phyloP scores from a whole-genome alignment of 345 rosid genomes.

The Toxicodendron radicans region DNA sequence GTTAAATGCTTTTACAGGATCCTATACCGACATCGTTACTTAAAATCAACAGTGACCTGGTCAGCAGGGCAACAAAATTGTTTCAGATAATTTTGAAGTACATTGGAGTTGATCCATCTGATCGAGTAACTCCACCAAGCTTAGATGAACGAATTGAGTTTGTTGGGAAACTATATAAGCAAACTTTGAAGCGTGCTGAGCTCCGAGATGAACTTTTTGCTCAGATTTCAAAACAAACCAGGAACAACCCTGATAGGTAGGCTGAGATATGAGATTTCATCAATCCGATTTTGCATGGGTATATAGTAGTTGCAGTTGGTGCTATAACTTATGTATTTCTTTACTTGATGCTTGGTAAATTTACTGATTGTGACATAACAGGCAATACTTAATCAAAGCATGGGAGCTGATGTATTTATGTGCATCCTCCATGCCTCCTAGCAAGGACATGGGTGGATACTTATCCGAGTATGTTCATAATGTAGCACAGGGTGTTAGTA shows the following conservation, averaged over 20 bases:
- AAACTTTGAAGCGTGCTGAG: constrained; percentile 84
- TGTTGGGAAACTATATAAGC: constrained; percentile 81
- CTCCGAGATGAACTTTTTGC: constrained; percentile 97
- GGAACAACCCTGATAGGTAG: constrained; percentile 89
- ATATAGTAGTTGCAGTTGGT: not conserved
- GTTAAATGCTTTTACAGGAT: constrained; percentile 53
- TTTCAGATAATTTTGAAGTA: constrained; percentile 86
- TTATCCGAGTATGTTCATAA: constrained; percentile 88
- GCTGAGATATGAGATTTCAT: not conserved
- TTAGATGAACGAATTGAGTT: constrained; percentile 88
- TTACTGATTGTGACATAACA: constrained; percentile 28
- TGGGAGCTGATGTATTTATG: constrained; percentile 97
- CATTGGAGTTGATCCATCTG: constrained; percentile 91
- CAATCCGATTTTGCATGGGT: constrained; percentile 5
- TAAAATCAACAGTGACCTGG: constrained; percentile 76
- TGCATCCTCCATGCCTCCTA: constrained; percentile 97
- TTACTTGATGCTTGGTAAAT: constrained; percentile 13
- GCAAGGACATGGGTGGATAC: constrained; percentile 94
- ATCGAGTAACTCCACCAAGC: constrained; percentile 63
- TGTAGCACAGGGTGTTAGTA: constrained; percentile 63
- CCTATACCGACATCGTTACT: constrained; percentile 94
- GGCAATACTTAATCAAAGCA: constrained; percentile 82
- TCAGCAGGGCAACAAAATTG: constrained; percentile 80
- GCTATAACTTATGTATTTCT: not conserved
- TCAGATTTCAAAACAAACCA: constrained; percentile 94